Evolutionary conservation across 2,329 filamentous ascomycete species (phyloP), one percentile per base, ranked within the genome.

Genomic region (Talaromyces sp.): DNA sequence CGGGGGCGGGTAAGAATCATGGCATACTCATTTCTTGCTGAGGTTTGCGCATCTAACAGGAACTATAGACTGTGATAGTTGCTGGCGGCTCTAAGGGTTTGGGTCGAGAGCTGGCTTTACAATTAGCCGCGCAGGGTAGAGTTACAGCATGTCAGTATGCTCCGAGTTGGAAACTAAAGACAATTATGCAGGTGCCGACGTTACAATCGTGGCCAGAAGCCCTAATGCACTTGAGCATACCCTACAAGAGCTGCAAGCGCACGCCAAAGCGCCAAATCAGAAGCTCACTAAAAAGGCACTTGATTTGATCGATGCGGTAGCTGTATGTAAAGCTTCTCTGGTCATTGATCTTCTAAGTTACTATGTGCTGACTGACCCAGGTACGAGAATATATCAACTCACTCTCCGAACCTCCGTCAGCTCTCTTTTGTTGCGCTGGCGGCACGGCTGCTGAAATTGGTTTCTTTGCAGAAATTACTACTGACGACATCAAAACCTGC

Each of bases 401-500:
- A n/a, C 54, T 57, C 11, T 21, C 54, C 25, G 35, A 57, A n/a
- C 31, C 54, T 25, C 37, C 54, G 25, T 57, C 54, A 8, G 21
- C 23, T 39, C 66, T 68, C 21, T 62, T 67, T 48, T 68, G 67
- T 56, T 59, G 61, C 14, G 67, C 67, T 3, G 68, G 68, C 18
- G 66, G 68, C 6, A 63, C 63, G 0, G 44, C 63, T 23, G 59
- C 57, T 8, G 61, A 69, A 48, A 28, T 68, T 2, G 68, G 68
- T 8, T 67, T 68, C 40, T 64, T 69, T 14, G 65, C 63, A 21
- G 64, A 67, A 46, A 66, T 68, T 16, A 28, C 63, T 4, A 55
- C 68, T 1, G 35, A 58, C 1, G 37, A 58, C 1, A 64, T 69
- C 23, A 60, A 50, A 7, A 37, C 52, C 18, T 68, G 66, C 63